Base-by-base conservation (phyloP, 441 rosid genomes). In the Arabidopsis hybrid region DNA sequence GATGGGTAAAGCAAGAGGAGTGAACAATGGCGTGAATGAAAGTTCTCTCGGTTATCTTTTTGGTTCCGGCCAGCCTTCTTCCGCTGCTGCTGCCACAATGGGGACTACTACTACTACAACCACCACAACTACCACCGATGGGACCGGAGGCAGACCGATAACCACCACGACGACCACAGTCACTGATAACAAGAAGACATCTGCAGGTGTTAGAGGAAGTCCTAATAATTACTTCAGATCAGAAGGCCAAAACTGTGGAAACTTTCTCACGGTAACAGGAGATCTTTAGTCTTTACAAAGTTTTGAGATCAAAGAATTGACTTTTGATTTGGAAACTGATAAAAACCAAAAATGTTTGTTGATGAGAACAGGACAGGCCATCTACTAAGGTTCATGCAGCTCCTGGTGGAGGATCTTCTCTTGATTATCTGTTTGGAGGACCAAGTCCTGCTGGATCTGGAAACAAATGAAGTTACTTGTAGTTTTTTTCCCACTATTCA, bases 181-280 rank as follows among this genome's bases (percentile, higher is more conserved):
- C 81, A 60, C 75, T 71, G 59, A 76, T 76, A 58, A 77, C 6
- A 77, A 77, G 72, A 77, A 77, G 56, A 38, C 65, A 35, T 78
- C 83, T 43, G 89, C 91, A 3, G 93, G 95, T 76, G 76, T 84
- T 62, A 85, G 75, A 7, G 88, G 87, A 61, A 78, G 76, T 36
- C 82, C 77, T 26, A 91, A 91, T 78, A 91, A 91, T 62, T 89
- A 91, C 81, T 57, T 58, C 51, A 83, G 95, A 4, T 82, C 91
- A 4, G 93, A 91, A 36, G 95, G 97, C 4, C 95, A 91, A 81
- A 91, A 91, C 78, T 79, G 85, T 71, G 95, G 97, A 61, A 91
- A 91, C 81, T 89, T 88, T 47, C 83, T 91, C 69, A 89, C 95
- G 80, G 94, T 89, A 81, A 42, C 6, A 0, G 26, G 76, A 53